Percentiles rank a stretch among this genome's conserved stretches.
Conservation (phyloP, 805 yeast genomes). For the Candida rishiriensis region DNA sequence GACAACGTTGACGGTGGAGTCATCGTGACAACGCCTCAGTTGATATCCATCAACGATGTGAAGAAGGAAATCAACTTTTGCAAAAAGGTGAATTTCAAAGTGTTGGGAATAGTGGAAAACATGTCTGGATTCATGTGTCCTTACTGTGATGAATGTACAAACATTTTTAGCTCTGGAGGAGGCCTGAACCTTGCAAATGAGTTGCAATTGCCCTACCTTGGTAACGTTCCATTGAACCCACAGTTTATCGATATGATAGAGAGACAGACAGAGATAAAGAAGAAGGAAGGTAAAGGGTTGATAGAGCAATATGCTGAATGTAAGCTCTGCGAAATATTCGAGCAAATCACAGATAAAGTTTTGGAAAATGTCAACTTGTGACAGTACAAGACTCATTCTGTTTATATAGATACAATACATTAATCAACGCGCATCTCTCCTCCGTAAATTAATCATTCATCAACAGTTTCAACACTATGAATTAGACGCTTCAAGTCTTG, state of each 20-base stretch:
- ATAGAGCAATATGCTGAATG: constrained; percentile 34
- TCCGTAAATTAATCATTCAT: no score
- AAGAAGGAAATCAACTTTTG: constrained; percentile 92
- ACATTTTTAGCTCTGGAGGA: constrained; percentile 91
- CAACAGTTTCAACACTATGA: background rate
- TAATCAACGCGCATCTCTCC: no score
- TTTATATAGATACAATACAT: no score
- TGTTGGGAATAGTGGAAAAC: constrained; percentile 88
- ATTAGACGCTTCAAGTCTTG: background rate
- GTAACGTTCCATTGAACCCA: constrained; percentile 92
- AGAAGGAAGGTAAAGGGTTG: constrained; percentile 31
- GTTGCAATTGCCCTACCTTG: constrained; percentile 64
- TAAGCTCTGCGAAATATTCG: constrained; percentile 41
- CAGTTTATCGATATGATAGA: constrained; percentile 86
- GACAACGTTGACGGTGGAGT: constrained; percentile 87
- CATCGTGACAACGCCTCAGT: constrained; percentile 94
- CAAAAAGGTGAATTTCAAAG: constrained; percentile 70
- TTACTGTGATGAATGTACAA: constrained; percentile 84
- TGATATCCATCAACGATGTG: constrained; percentile 90
- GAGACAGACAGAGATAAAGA: constrained; percentile 60
- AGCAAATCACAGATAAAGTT: constrained; percentile 38
- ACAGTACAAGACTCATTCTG: no score
- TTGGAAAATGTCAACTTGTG: constrained; percentile 12
- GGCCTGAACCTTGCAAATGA: constrained; percentile 68
- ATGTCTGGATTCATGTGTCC: constrained; percentile 98